phyloP scores from a whole-genome alignment of 1,284 basidiomycete species.

The Coniferiporia weirii region DNA sequence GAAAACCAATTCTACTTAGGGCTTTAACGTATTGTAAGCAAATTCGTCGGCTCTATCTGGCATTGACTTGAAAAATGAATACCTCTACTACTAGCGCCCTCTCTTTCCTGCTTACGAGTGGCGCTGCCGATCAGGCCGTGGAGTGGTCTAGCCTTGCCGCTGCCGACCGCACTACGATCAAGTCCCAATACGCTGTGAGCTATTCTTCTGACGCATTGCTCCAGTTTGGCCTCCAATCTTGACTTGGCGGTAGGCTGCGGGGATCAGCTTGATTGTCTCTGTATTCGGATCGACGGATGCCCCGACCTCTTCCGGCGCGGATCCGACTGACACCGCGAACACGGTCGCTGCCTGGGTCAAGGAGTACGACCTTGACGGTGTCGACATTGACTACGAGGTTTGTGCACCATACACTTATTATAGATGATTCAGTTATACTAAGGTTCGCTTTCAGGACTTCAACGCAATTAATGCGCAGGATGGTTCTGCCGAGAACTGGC shows the following conservation, averaged over 20 bases:
- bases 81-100: conserved; percentile 35
- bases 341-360: conserved; percentile 47
- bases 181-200: conserved; percentile 38
- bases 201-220: background rate
- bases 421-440: background rate
- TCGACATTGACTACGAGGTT: conserved; percentile 54
- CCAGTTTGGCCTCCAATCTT: background rate
- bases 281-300: conserved; percentile 50
- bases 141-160: conserved; percentile 39
- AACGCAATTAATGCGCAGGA: conserved; percentile 37
- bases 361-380: conserved; percentile 45
- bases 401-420: background rate
- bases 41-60: background rate
- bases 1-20: conserved; percentile 23
- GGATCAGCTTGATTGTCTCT: conserved; percentile 53
- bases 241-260: conserved; percentile 32
- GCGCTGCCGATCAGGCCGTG: conserved; percentile 47
- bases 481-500: conserved; percentile 37
- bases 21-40: conserved; percentile 44
- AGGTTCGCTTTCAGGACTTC: conserved; percentile 36
- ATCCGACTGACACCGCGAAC: conserved; percentile 38
- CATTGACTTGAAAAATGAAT: background rate
- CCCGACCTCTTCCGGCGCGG: conserved; percentile 40
- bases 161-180: conserved; percentile 37
- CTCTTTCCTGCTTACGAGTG: conserved; percentile 44